Percentiles rank a stretch among this genome's conserved stretches.
phyloP scores from a whole-genome alignment of 2,329 filamentous ascomycete species.

The Colletotrichum shisoi region DNA sequence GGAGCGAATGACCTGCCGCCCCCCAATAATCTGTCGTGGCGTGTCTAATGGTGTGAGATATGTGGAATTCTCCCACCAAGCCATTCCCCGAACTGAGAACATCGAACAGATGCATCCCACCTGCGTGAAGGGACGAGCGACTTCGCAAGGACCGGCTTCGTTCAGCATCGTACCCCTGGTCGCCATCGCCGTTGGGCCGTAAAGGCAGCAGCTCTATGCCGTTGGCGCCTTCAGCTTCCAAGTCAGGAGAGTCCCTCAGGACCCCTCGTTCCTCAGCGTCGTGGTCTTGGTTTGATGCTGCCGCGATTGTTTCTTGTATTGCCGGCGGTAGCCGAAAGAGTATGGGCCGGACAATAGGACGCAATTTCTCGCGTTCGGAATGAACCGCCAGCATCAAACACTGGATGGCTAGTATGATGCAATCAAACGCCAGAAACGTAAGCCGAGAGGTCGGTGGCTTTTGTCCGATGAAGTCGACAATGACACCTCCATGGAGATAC shows the following conservation, averaged over 20 bases:
- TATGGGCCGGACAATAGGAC: constrained; percentile 48
- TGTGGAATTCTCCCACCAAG: constrained; percentile 62
- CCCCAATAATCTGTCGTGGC: constrained; percentile 58
- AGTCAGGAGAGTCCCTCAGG: constrained; percentile 51
- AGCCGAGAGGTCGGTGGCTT: constrained; percentile 66
- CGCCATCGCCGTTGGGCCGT: constrained; percentile 31
- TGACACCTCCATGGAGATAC: constrained; percentile 72
- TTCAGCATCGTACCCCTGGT: constrained; percentile 31
- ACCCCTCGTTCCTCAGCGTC: constrained; percentile 67
- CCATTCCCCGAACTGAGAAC: constrained; percentile 64
- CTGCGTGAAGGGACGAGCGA: constrained; percentile 34
- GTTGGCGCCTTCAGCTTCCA: constrained; percentile 50
- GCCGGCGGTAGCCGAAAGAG: constrained; percentile 29
- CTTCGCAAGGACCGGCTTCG: constrained; percentile 40
- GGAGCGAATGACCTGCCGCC: constrained; percentile 61
- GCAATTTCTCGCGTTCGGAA: constrained; percentile 65
- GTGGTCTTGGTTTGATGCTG: constrained; percentile 54
- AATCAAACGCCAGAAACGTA: constrained; percentile 64
- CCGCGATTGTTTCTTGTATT: constrained; percentile 17
- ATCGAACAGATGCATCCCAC: constrained; percentile 55
- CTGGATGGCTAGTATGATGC: constrained; percentile 65
- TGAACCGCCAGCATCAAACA: constrained; percentile 71
- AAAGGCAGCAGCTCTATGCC: constrained; percentile 57
- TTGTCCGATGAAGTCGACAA: constrained; percentile 74
- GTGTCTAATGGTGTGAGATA: constrained; percentile 58